Conservation (phyloP, 1,139 yeast species). For the Pichiaceae sp. region DNA sequence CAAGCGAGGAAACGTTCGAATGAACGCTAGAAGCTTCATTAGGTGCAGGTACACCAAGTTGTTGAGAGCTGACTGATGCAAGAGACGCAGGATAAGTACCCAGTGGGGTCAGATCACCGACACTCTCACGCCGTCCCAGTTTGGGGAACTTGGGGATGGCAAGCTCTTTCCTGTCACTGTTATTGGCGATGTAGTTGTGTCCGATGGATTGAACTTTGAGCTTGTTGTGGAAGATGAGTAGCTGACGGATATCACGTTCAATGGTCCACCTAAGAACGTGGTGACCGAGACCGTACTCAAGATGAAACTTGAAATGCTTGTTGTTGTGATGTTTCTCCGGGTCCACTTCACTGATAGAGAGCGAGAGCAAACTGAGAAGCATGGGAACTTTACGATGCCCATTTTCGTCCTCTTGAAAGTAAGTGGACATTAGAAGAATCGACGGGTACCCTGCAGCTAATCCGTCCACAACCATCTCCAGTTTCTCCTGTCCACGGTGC, state of each 20-base stretch:
- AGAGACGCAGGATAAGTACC: neutral
- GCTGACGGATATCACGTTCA: slow-evolving; percentile 62
- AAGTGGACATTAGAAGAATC: slow-evolving; percentile 66
- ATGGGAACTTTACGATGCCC: slow-evolving; percentile 78
- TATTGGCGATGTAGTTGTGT: slow-evolving; percentile 18
- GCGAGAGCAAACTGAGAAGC: slow-evolving; percentile 61
- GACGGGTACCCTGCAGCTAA: slow-evolving; percentile 74
- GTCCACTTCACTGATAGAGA: slow-evolving; percentile 50
- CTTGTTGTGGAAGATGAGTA: slow-evolving; percentile 58
- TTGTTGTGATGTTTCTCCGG: slow-evolving; percentile 30
- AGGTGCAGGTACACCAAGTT: neutral
- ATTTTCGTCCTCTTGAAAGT: slow-evolving; percentile 69
- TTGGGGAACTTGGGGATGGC: slow-evolving; percentile 37
- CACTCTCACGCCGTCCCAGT: neutral
- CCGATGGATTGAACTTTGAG: slow-evolving; percentile 48
- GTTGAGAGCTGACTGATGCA: neutral
- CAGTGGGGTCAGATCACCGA: neutral
- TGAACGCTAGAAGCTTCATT: neutral
- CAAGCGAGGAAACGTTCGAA: neutral
- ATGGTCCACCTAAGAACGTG: slow-evolving; percentile 77
- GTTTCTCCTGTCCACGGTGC: slow-evolving; percentile 29
- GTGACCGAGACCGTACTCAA: slow-evolving; percentile 87
- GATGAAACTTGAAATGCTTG: slow-evolving; percentile 53
- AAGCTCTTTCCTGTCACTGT: slow-evolving; percentile 20
- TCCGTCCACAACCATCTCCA: slow-evolving; percentile 56